A percentile compares a stretch with the other conserved stretches of the same genome.
These are phyloP conservation scores for Cordyceps javanica DNA, from an alignment of 2,329 filamentous ascomycete species.

Conservation along the genomic window DNA sequence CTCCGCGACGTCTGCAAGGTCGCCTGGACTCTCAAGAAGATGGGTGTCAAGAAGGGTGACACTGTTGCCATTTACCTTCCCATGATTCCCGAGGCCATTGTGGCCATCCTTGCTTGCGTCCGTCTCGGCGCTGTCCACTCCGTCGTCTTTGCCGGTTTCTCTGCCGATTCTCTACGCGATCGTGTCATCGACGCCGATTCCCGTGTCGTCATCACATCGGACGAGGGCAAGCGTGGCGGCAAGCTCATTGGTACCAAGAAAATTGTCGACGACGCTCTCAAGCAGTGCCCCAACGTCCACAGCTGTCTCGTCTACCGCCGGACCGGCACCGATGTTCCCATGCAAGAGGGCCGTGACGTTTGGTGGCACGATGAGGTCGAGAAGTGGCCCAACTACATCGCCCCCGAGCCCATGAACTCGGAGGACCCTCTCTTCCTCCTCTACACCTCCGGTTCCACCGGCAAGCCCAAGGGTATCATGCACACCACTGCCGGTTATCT, in stretches of 20 bases:
- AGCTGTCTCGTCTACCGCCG: conserved; percentile 91
- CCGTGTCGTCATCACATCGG: conserved; percentile 92
- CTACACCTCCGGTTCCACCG: conserved; percentile 96
- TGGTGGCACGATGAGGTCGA: conserved; percentile 99
- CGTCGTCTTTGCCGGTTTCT: conserved; percentile 96
- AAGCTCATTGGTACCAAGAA: conserved; percentile 98
- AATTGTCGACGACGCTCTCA: conserved; percentile 95
- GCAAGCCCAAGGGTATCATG: conserved; percentile 98
- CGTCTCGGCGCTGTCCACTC: conserved; percentile 96
- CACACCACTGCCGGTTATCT: conserved; percentile 95
- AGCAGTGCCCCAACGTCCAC: conserved; percentile 85
- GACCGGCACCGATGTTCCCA: conserved; percentile 86
- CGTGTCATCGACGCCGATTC: conserved; percentile 86
- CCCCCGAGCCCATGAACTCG: conserved; percentile 82
- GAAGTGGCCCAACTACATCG: conserved; percentile 90
- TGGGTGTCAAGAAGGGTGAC: conserved; percentile 95
- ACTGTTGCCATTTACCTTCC: conserved; percentile 95
- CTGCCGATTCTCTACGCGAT: conserved; percentile 89
- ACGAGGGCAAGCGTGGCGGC: conserved; percentile 96
- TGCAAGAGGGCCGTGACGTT: conserved; percentile 79
- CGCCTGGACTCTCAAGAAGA: conserved; percentile 83
- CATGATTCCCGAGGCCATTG: conserved; percentile 95
- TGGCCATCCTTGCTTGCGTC: conserved; percentile 84
- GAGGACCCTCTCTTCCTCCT: conserved; percentile 97
- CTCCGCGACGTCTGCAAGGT: conserved; percentile 84